Evolutionary conservation across 2,329 filamentous ascomycete genomes (phyloP).

Genomic region (Penicillium sp.): DNA sequence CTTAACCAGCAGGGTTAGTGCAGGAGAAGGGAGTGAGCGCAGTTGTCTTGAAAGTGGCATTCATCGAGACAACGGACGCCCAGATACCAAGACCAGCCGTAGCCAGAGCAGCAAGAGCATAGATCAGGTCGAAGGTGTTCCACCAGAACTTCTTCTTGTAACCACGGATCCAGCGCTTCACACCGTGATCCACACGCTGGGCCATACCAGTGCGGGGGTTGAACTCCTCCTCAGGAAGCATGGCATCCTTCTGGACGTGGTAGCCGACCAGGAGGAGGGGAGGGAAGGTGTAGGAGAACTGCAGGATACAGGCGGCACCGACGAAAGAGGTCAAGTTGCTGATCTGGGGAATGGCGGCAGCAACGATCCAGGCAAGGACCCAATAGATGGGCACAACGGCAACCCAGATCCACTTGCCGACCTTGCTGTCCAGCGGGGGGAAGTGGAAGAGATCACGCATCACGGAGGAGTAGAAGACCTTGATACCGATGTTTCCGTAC

Average conservation of each 20-base stretch:
- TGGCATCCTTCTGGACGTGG: slow-evolving; percentile 28
- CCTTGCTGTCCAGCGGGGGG: slow-evolving; percentile 10
- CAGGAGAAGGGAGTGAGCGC: slow-evolving; percentile 15
- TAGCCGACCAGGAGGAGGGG: slow-evolving; percentile 30
- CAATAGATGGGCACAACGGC: slow-evolving; percentile 26
- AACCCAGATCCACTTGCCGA: slow-evolving; percentile 16
- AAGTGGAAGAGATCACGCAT: slow-evolving; percentile 14
- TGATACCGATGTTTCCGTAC: slow-evolving; percentile 19
- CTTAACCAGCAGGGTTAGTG: slow-evolving; percentile 13
- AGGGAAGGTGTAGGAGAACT: slow-evolving; percentile 34
- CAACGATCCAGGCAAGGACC: slow-evolving; percentile 29
- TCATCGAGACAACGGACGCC: slow-evolving; percentile 14
- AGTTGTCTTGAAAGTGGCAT: background rate
- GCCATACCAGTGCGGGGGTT: slow-evolving; percentile 13
- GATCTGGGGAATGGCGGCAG: slow-evolving; percentile 29
- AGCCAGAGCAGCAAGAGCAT: slow-evolving; percentile 8
- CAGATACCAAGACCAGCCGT: slow-evolving; percentile 17
- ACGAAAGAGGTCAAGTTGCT: slow-evolving; percentile 29
- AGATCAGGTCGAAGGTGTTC: slow-evolving; percentile 16
- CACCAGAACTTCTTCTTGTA: slow-evolving; percentile 14
- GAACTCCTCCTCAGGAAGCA: slow-evolving; percentile 24
- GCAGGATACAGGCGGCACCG: slow-evolving; percentile 28
- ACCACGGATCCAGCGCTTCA: slow-evolving; percentile 15
- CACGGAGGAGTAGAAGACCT: slow-evolving; percentile 14
- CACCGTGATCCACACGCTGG: slow-evolving; percentile 10